Evolutionary conservation across 2,329 filamentous ascomycete genomes (phyloP), one percentile per base, ranked within the genome.

Genomic region (Ampelomyces quisqualis): DNA sequence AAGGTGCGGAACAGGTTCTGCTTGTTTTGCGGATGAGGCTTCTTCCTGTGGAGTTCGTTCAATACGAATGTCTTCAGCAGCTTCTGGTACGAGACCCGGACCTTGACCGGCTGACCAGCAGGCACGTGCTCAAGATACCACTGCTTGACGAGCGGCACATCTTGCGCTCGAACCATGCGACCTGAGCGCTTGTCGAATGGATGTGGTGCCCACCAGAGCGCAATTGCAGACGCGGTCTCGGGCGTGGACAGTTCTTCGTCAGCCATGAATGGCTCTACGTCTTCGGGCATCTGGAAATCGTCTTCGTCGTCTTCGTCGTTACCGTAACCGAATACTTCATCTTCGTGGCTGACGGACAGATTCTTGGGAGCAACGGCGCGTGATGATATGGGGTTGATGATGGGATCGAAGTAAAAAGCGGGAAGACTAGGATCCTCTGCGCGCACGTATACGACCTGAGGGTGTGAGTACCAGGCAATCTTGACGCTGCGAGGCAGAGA

Each of bases 91-190:
- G 93, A 98, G 7, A 98, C 93, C 61, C 93, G 82, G 39, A 98
- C 90, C 73, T 98, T 98, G 53, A 97, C 90, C 1, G 93, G 91
- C 59, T 95, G 90, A 24, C 86, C 86, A 40, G 85, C 81, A 8
- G 93, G 90, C 52, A 90, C 90, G 65, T 98, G 94, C 70, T 98
- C 91, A 5, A 98, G 78, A 63, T 98, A 98, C 88, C 90, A 97
- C 68, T 97, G 93, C 72, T 98, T 98, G 37, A 98, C 87, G 7
- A 98, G 74, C 3, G 94, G 90, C 14, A 98, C 93, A 68, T 98
- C 94, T 69, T 98, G 90, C 9, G 93, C 93, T 38, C 94, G 83
- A 45, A 97, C 90, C 90, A 96, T 98, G 53, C 84, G 86, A 23
- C 93, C 93, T 26, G 93, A 97, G 42, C 93, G 82, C 60, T 90